Evolutionary conservation across 2,329 filamentous ascomycete genomes (phyloP).

Genomic region (Aspergillus sp.): DNA sequence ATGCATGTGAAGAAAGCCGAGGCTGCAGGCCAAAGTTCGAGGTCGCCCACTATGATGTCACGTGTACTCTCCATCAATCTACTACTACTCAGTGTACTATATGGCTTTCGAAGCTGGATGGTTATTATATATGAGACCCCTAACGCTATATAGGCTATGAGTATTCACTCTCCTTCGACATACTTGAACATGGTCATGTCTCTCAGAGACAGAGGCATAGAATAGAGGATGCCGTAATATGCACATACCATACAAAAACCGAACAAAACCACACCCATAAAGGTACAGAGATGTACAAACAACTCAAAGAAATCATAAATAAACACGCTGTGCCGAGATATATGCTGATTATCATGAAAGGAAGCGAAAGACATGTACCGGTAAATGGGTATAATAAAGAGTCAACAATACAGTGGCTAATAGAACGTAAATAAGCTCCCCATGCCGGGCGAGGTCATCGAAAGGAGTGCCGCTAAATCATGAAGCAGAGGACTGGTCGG

Average conservation of each 20-base stretch:
- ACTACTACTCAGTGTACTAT: not conserved
- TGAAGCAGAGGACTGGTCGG: constrained; percentile 3
- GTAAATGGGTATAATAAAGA: not conserved
- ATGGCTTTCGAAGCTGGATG: too few species aligned
- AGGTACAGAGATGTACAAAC: not conserved
- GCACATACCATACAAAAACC: not conserved
- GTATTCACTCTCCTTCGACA: too few species aligned
- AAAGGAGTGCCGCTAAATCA: not conserved
- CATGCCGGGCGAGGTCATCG: constrained; percentile 4
- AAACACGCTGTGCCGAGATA: not conserved
- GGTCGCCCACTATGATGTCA: constrained; percentile 7
- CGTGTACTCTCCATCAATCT: not conserved
- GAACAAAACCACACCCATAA: not conserved
- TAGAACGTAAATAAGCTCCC: not conserved
- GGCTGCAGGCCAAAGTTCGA: constrained; percentile 10
- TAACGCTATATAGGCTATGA: too few species aligned
- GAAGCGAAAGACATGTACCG: constrained; percentile 2
- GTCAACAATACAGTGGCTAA: not conserved
- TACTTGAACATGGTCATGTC: too few species aligned
- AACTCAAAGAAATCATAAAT: not conserved
- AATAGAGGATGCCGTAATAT: not conserved
- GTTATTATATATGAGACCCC: too few species aligned
- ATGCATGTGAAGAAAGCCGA: constrained; percentile 6
- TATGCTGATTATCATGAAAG: constrained; percentile 1
- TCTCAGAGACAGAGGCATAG: too few species aligned